Conservation (phyloP, 345 rosid species). For the Dipteronia sinensis region DNA sequence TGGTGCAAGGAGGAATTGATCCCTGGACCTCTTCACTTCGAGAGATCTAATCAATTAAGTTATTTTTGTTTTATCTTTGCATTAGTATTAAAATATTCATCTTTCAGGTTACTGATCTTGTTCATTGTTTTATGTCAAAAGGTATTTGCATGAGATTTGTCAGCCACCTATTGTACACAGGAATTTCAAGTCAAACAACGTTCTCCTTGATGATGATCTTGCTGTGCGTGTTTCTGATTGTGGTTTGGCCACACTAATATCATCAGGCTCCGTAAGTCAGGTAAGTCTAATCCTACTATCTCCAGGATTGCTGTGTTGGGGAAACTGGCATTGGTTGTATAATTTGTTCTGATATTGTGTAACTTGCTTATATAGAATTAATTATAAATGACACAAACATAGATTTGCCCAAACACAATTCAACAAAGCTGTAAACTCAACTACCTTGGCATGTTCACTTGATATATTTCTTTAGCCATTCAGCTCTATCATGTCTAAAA, state of each 20-base stretch:
- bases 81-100: slow-evolving; percentile 1
- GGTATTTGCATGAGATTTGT: slow-evolving; percentile 96
- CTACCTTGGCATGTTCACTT: not conserved
- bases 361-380: not conserved
- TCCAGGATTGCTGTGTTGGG: not conserved
- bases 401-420: not conserved
- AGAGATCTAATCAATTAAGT: not conserved
- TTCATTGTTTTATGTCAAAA: slow-evolving; percentile 27
- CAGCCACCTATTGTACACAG: slow-evolving; percentile 87
- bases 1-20: not conserved
- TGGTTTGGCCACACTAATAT: slow-evolving; percentile 84
- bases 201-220: slow-evolving; percentile 90
- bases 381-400: not conserved
- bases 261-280: slow-evolving; percentile 92
- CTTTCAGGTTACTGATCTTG: slow-evolving; percentile 17
- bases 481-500: slow-evolving; percentile 22
- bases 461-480: not conserved
- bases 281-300: slow-evolving; percentile 37
- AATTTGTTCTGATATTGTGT: not conserved
- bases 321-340: not conserved
- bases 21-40: not conserved
- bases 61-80: slow-evolving; percentile 5
- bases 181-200: slow-evolving; percentile 81
- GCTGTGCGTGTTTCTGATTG: slow-evolving; percentile 79
- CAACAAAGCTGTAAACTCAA: not conserved